A percentile compares a stretch with the other conserved stretches of the same genome.
Evolutionary conservation across 495 filamentous ascomycete genomes (phyloP).

Genomic region (Neurospora sp.): DNA sequence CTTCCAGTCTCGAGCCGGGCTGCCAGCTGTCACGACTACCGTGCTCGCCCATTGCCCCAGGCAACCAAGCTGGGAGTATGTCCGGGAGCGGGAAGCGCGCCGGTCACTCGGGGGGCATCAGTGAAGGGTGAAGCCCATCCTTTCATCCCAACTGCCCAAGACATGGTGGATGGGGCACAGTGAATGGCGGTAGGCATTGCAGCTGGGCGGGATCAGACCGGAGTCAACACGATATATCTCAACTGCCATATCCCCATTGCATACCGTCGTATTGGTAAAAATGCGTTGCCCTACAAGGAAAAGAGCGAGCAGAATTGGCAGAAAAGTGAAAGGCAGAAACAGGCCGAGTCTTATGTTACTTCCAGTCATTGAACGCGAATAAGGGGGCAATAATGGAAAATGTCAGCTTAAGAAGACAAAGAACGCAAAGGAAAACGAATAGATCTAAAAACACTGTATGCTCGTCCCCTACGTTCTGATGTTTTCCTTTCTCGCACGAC

Average conservation of each 20-base stretch:
- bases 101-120: neutral
- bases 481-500: neutral
- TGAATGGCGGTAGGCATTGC: no score
- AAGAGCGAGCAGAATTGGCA: no score
- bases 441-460: neutral
- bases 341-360: no score
- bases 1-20: neutral
- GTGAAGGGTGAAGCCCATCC: neutral
- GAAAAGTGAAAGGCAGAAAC: no score
- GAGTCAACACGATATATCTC: neutral
- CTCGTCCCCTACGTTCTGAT: neutral
- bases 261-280: neutral
- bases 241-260: neutral
- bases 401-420: no score
- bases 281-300: no score
- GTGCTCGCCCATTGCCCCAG: neutral
- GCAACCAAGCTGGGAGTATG: neutral
- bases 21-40: neutral
- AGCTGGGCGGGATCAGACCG: neutral
- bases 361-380: no score
- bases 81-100: neutral
- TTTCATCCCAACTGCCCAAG: neutral
- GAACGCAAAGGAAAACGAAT: no score
- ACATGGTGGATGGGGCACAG: neutral
- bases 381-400: no score